These are phyloP conservation scores for Globisporangium spiculum DNA, from an alignment of 352 stramenopile genomes.

Conservation along the genomic window DNA sequence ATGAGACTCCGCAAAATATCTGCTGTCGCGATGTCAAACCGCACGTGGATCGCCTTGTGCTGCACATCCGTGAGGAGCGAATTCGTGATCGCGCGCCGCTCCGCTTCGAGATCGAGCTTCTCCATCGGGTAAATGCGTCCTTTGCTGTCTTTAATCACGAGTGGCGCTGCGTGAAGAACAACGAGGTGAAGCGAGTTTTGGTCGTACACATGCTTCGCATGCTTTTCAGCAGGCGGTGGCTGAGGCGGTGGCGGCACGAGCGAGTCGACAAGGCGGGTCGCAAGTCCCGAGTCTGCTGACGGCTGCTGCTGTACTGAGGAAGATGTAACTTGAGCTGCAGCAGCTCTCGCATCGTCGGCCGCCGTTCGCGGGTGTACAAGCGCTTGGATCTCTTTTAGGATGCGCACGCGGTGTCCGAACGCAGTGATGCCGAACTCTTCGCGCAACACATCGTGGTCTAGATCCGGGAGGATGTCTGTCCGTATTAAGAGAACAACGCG, in stretches of 20 bases:
- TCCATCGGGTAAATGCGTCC: constrained; percentile 79
- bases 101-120: constrained; percentile 75
- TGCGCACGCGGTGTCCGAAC: constrained; percentile 59
- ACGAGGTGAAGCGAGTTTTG: constrained; percentile 69
- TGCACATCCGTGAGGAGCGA: constrained; percentile 67
- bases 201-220: constrained; percentile 12
- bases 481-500: neutral
- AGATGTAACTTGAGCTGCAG: neutral
- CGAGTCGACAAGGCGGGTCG: constrained; percentile 1
- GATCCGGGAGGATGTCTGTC: constrained; percentile 51
- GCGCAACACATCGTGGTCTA: constrained; percentile 61
- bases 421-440: constrained; percentile 60
- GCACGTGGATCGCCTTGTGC: constrained; percentile 72
- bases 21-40: constrained; percentile 75
- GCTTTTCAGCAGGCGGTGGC: constrained; percentile 9
- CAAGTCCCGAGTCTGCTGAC: neutral
- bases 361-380: constrained; percentile 21
- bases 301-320: neutral
- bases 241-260: constrained; percentile 4
- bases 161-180: constrained; percentile 75
- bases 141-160: constrained; percentile 74
- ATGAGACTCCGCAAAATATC: constrained; percentile 77
- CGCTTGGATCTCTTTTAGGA: constrained; percentile 54
- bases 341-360: neutral
- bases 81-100: constrained; percentile 67